Evolutionary conservation across 495 filamentous ascomycete genomes (phyloP), one percentile per base, ranked within the genome.

Genomic region (Aspergillus bridgeri): DNA sequence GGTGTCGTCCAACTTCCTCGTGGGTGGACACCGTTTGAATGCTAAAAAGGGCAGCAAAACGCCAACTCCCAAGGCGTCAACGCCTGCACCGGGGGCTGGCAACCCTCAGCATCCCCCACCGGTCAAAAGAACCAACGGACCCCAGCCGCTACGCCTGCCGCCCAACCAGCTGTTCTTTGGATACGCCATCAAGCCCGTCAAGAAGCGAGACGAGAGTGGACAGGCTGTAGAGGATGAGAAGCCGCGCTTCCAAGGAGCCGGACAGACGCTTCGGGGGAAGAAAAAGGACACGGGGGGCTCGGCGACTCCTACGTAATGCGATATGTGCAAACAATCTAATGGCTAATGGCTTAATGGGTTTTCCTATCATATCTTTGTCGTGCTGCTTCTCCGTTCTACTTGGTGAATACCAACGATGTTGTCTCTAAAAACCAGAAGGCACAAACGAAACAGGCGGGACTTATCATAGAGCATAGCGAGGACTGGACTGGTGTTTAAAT

Each of bases 91-190:
- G 2, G 89, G 89, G 2, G 65, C 79, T 17, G 80, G 83, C 0
- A 89, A 88, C 63, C 68, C 77, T 44, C 73, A 78, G 51, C 69
- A 76, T 48, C 75, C 75, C 20, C 71, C 77, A 6, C 68, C 74
- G 0, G 58, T 60, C 0, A 71, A 84, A 42, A 73, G 81, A 48
- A 86, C 75, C 18, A 92, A 94, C 65, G 87, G 92, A 3, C 92
- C 93, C 0, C 89, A 93, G 65, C 94, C 94, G 3, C 79, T 98
- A 8, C 83, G 94, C 20, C 73, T 98, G 51, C 85, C 91, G 2
- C 89, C 87, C 0, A 92, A 93, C 56, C 93, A 96, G 66, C 77
- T 98, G 6, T 98, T 98, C 76, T 94, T 98, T 61, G 94, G 94
- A 11, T 98, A 98, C 65, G 86, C 94, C 58, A 81, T 96, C 69